Base-by-base conservation (phyloP, 2,329 filamentous ascomycete genomes). In the Botrytis squamosa region DNA sequence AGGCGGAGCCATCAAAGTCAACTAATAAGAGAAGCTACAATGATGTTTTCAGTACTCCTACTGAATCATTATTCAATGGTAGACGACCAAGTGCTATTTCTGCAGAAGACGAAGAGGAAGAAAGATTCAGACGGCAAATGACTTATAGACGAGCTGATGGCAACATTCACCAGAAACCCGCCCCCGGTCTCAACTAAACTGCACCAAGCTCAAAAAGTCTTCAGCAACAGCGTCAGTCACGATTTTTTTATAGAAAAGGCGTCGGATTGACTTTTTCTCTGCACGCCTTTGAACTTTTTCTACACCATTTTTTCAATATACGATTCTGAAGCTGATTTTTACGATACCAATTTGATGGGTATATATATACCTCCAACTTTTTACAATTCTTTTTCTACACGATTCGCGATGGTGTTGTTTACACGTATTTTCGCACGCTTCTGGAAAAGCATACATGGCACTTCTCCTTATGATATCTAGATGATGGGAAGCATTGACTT, bases 51-150 rank as follows among this genome's bases (percentile, higher is more conserved):
- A 72, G 57, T 52, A 40, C 71, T 5, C 60, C 70, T 63, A 80
- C 82, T 5, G 80, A 82, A 60, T 78, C 83, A 1, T 81, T 85
- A 42, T 79, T 82, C 75, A 84, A 86, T 75, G 84, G 84, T 70
- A 82, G 82, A 81, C 83, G 84, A 42, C 84, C 84, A 71, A 77
- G 49, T 78, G 82, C 40, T 52, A 73, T 60, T 76, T 80, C 77
- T 72, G 78, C 70, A 36, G 67, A 74, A 29, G 76, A 78, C 22
- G 70, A 77, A n/a, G 78, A 77, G 7, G 77, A 68, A 22, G 16
- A 57, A 25, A 80, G 4, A 72, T 74, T 6, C 67, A 72, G 6
- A 70, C 46, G 73, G 5, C 20, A 42, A 49, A 77, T 77, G 79
- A 46, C 40, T 20, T 82, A 82, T 64, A 81, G 77, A 65, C 80